Percentiles rank a stretch among this genome's conserved stretches.
phyloP scores from a whole-genome alignment of 1,284 basidiomycete species.

The Rhodotorula sp. region DNA sequence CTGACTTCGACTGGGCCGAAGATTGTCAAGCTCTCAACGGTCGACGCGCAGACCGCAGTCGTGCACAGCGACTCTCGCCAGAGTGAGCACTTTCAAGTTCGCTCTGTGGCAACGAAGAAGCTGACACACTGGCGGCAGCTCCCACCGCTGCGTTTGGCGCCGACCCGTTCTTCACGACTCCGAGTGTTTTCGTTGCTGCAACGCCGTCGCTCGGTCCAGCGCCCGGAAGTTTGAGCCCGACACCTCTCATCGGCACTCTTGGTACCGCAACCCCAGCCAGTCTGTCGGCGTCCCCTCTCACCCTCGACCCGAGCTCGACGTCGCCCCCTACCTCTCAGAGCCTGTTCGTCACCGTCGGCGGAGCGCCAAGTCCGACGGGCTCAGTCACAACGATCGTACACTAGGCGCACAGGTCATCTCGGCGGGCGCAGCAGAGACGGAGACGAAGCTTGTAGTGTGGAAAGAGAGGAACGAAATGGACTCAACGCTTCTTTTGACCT shows the following conservation, averaged over 20 bases:
- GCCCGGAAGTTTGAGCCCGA: neutral
- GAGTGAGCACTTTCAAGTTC: neutral
- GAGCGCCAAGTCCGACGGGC: neutral
- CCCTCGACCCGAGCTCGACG: neutral
- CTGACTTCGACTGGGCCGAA: neutral
- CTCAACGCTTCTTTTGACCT: no score
- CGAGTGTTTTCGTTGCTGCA: neutral
- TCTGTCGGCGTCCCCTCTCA: neutral
- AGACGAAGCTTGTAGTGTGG: no score
- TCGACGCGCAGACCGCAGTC: neutral
- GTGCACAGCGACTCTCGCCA: neutral
- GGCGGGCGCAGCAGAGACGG: no score
- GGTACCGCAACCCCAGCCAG: neutral
- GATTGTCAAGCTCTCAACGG: neutral
- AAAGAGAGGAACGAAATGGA: no score
- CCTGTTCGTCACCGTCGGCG: neutral
- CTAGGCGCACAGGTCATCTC: no score
- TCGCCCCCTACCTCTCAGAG: neutral
- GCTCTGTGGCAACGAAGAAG: neutral
- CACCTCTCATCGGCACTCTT: no score
- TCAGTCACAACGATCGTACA: neutral
- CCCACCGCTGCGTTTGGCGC: neutral
- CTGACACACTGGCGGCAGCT: neutral
- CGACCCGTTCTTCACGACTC: neutral
- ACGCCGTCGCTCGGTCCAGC: neutral